phyloP scores from a whole-genome alignment of 306 rosid species.

The Sechiopsis laciniata region DNA sequence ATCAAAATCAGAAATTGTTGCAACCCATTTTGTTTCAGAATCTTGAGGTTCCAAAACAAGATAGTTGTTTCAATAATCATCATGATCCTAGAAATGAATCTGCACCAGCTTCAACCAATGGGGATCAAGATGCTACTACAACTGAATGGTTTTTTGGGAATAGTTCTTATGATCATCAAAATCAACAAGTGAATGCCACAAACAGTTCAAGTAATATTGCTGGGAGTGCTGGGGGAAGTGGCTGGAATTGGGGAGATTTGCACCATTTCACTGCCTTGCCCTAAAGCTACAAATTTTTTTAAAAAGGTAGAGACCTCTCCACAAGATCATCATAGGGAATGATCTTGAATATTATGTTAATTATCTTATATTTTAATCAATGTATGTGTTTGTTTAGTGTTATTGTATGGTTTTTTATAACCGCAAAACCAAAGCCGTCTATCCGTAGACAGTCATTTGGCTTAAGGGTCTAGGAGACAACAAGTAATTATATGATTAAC shows the following conservation, averaged over 20 bases:
- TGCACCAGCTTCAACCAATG: background rate
- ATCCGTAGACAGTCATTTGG: too few species aligned
- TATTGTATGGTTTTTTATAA: background rate
- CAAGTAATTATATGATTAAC: too few species aligned
- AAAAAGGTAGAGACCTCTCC: background rate
- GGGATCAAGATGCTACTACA: background rate
- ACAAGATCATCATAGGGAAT: slow-evolving; percentile 7
- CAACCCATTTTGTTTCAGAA: slow-evolving; percentile 59
- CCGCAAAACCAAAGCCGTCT: too few species aligned
- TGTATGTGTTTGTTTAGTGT: background rate
- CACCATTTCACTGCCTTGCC: slow-evolving; percentile 13
- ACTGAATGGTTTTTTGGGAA: slow-evolving; percentile 14
- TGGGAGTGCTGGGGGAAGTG: slow-evolving; percentile 7
- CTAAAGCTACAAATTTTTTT: background rate
- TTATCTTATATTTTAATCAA: background rate
- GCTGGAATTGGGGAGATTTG: slow-evolving; percentile 14
- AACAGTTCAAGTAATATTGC: background rate
- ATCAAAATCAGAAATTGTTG: slow-evolving; percentile 36
- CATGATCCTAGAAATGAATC: slow-evolving; percentile 1
- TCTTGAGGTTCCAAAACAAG: slow-evolving; percentile 38
- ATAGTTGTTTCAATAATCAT: background rate
- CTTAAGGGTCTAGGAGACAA: too few species aligned
- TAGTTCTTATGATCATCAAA: background rate
- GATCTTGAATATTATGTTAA: background rate
- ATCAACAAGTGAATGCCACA: background rate